Base-by-base conservation (phyloP, 495 filamentous ascomycete species). In the Clohesyomyces aquaticus region DNA sequence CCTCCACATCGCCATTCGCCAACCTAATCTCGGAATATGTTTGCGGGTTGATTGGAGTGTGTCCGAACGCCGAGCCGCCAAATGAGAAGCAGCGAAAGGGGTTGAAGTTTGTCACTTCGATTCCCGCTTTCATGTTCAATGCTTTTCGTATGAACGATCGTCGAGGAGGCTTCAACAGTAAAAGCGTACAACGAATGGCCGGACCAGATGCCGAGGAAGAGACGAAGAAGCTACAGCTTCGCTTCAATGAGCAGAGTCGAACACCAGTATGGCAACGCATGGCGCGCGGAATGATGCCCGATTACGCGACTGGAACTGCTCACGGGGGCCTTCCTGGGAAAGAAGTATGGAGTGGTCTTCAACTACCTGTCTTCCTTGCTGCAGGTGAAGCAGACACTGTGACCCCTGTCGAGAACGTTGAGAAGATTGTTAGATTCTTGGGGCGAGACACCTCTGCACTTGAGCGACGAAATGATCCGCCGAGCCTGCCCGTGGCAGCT, bases 231-330 rank as follows among this genome's bases (percentile, higher is more conserved):
- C 79, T 96, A 35, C 93, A 98, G 74, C 73, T 88, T 25, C 84
- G 85, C 22, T 97, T 88, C 78, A 98, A 98, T 74, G 80, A 81
- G 54, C 91, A 96, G 71, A 93, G 88, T 63, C 81, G 78, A 65
- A 91, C 91, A 0, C 79, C 88, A 0, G 90, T 95, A 0, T 96
- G 89, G 84, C 83, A 88, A 61, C 82, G 92, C 38, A 93, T 96
- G 88, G 88, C 86, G 3, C 88, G 81, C 76, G 92, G 91, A 1
- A 75, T 78, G 46, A 73, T 91, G 19, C 85, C 88, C 14, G 77
- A 74, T 14, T 85, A 85, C 62, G 60, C 77, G 11, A 69, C 79
- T 19, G 81, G 77, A 21, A 67, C 77, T 14, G 71, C 83, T 3
- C 70, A 77, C n/a, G 86, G 85, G 6, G 90, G 89, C 1, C 71